Evolutionary conservation across 1,284 basidiomycete genomes (phyloP).

Genomic region (Trichosporon asahii): DNA sequence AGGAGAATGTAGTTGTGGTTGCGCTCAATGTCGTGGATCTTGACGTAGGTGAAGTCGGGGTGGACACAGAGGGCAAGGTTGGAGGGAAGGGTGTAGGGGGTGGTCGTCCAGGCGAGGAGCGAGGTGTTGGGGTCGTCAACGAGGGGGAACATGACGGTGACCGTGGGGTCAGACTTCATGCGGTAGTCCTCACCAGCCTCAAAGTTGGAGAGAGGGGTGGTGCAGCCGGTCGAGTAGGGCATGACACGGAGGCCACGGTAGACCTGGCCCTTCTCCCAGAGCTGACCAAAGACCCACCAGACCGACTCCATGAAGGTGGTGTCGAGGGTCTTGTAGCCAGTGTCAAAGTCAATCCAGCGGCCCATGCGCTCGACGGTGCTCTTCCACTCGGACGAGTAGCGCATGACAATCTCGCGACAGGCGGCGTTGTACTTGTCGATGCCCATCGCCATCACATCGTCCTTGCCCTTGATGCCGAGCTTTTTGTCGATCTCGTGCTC

Average conservation of each 20-base stretch:
- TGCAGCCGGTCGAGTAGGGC: constrained; percentile 97
- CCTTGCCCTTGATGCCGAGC: constrained; percentile 85
- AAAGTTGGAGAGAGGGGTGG: constrained; percentile 96
- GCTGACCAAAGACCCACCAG: constrained; percentile 98
- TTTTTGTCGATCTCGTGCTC: constrained; percentile 99
- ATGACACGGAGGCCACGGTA: constrained; percentile 93
- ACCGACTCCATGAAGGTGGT: constrained; percentile 94
- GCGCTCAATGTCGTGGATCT: constrained; percentile 88
- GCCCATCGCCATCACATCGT: constrained; percentile 92
- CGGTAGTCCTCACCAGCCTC: constrained; percentile 92
- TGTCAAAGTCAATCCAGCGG: constrained; percentile 99
- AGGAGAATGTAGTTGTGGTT: constrained; percentile 90
- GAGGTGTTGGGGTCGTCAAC: constrained; percentile 88
- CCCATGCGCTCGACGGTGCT: constrained; percentile 95
- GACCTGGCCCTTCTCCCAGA: constrained; percentile 89
- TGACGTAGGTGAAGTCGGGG: constrained; percentile 93
- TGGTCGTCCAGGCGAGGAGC: constrained; percentile 97
- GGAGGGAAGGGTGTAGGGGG: constrained; percentile 96
- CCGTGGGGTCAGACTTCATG: constrained; percentile 92
- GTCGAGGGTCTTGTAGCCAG: constrained; percentile 98
- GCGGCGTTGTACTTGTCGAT: constrained; percentile 98
- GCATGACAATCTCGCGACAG: constrained; percentile 96
- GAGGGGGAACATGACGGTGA: constrained; percentile 89
- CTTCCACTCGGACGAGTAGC: constrained; percentile 92
- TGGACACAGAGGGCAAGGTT: constrained; percentile 95